phyloP scores from a whole-genome alignment of 208 protist species.

The Acanthamoeba culbertsoni region DNA sequence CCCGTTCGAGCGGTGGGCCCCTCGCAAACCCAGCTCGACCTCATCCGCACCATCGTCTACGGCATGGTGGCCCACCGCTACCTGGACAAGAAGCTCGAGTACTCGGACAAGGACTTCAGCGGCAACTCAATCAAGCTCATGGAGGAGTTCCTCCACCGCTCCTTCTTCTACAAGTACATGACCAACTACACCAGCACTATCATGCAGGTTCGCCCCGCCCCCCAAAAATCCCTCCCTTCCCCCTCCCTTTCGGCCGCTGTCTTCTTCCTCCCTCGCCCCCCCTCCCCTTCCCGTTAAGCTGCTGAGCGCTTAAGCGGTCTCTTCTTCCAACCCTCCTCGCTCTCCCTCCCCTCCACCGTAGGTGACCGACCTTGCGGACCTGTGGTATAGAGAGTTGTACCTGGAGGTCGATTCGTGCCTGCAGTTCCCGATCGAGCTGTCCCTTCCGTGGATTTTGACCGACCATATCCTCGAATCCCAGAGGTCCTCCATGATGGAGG shows the following conservation, averaged over 20 bases:
- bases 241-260: no score
- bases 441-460: constrained; percentile 84
- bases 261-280: no score
- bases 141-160: constrained; percentile 63
- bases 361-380: constrained; percentile 78
- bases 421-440: constrained; percentile 86
- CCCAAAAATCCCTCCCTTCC: no score
- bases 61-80: constrained; percentile 44
- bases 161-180: constrained; percentile 75
- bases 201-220: neutral
- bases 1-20: constrained; percentile 66
- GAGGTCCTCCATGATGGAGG: constrained; percentile 63
- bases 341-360: neutral
- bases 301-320: no score
- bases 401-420: constrained; percentile 79
- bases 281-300: no score
- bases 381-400: constrained; percentile 87
- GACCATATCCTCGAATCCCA: constrained; percentile 77
- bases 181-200: constrained; percentile 62
- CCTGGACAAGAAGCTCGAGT: constrained; percentile 55
- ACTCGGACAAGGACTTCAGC: constrained; percentile 73
- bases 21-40: constrained; percentile 65
- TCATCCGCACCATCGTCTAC: constrained; percentile 66
- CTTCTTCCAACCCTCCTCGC: no score
- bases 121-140: constrained; percentile 51